Base-by-base conservation (phyloP, 768 basidiomycete genomes). In the Suillus americanus region DNA sequence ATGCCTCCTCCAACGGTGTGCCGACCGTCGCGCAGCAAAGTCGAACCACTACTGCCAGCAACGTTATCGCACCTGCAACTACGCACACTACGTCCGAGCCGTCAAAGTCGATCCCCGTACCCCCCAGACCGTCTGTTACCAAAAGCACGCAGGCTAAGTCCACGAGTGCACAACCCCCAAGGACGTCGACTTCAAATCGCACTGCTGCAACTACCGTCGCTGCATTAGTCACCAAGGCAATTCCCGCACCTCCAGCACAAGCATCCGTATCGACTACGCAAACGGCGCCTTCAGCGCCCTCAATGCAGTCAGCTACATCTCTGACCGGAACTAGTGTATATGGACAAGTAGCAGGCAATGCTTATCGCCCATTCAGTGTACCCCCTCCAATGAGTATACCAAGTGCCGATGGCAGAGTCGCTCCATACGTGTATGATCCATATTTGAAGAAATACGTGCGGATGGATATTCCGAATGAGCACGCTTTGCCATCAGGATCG, bases 101-200 rank as follows among this genome's bases (percentile, higher is more conserved):
- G 2, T 28, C 38, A 20, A 59, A 59, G 12, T 25, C 25, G 10
- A 13, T 59, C 30, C 57, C 57, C 25, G 40, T 13, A 20, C 57
- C 57, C 9, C 57, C 57, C 18, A 59, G 57, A 30, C 57, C 57
- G 12, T 59, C 57, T 20, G 40, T 41, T 41, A 41, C 57, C 18
- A 59, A 40, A 30, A 59, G 25, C 25, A 28, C 23, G 5, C 56
- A 40, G 25, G 37, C 6, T 30, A 40, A 28, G 25, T 25, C 38
- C 38, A 59, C 25, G 18, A 59, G 40, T 40, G 57, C 25, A 30
- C 40, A 41, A 20, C 57, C 57, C 20, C 10, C 57, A 20, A 18
- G 20, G 25, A n/a, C 57, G 5, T 59, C 18, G 3, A 41, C 57
- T 41, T 12, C 57, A 41, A 20, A 41, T 28, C 25, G 0, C 25